Conservation (phyloP, 2,329 filamentous ascomycete genomes). For the Apiospora phragmitis region DNA sequence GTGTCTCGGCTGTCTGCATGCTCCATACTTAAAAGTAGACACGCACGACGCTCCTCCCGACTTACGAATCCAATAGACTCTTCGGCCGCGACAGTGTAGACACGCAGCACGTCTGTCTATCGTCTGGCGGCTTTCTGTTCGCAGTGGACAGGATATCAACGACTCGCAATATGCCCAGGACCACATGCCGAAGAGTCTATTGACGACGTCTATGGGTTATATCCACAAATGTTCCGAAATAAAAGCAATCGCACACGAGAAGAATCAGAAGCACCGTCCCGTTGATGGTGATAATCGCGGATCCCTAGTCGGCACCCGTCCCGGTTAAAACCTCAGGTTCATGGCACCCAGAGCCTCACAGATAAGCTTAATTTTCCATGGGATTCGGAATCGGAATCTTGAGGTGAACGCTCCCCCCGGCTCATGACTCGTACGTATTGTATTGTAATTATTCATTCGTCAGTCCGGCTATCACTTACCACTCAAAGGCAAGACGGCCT, state of each 20-base stretch:
- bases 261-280: neutral
- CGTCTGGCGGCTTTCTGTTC: neutral
- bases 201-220: neutral
- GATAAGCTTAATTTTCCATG: neutral
- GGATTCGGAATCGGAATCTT: neutral
- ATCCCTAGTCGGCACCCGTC: conserved; percentile 3
- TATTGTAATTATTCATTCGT: neutral
- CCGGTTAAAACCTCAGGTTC: conserved; percentile 2
- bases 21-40: neutral
- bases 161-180: neutral
- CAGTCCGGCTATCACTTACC: neutral
- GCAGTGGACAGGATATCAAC: neutral
- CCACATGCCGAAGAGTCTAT: neutral
- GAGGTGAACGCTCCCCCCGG: neutral
- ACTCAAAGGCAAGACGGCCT: neutral
- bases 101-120: neutral
- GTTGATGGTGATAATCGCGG: neutral
- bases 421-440: neutral
- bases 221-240: neutral
- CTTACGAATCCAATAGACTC: neutral
- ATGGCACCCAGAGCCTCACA: conserved; percentile 5
- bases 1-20: neutral
- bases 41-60: neutral
- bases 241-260: neutral
- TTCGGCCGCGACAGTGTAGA: neutral